These are phyloP conservation scores for Priceomyces melissophilus DNA, from an alignment of 805 yeast species.

Conservation along the genomic window DNA sequence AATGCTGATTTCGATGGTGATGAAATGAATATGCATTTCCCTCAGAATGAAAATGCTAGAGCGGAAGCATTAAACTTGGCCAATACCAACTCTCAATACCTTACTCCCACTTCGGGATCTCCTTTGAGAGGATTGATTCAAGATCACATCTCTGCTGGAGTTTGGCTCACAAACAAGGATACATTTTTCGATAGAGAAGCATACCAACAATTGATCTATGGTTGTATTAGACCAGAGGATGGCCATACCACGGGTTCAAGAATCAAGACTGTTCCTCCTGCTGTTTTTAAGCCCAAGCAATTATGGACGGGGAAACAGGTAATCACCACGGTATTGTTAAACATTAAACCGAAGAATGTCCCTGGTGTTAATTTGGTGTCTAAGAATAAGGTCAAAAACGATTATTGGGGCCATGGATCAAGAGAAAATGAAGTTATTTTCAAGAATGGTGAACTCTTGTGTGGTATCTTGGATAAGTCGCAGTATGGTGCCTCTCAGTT, in stretches of 20 bases:
- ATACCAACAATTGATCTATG: slow-evolving; percentile 91
- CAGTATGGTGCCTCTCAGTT: slow-evolving; percentile 98
- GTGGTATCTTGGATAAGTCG: slow-evolving; percentile 95
- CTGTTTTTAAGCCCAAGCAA: slow-evolving; percentile 80
- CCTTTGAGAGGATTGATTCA: slow-evolving; percentile 98
- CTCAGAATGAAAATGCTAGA: slow-evolving; percentile 94
- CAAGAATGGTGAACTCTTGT: slow-evolving; percentile 78
- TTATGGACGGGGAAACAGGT: slow-evolving; percentile 99
- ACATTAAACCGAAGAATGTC: slow-evolving; percentile 79
- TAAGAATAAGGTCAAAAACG: slow-evolving; percentile 86
- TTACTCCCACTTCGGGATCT: slow-evolving; percentile 97
- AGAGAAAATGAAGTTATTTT: slow-evolving; percentile 83
- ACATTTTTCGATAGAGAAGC: slow-evolving; percentile 84
- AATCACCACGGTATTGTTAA: slow-evolving; percentile 84
- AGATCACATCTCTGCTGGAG: slow-evolving; percentile 98
- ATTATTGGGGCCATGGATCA: slow-evolving; percentile 89
- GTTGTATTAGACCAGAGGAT: slow-evolving; percentile 95
- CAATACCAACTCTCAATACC: slow-evolving; percentile 94
- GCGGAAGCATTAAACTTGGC: slow-evolving; percentile 95
- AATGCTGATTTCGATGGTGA: slow-evolving; percentile 99
- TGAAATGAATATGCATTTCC: slow-evolving; percentile 99
- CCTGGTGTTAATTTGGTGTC: slow-evolving; percentile 89
- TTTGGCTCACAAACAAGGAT: slow-evolving; percentile 94
- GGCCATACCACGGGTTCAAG: slow-evolving; percentile 77
- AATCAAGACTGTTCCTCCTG: slow-evolving; percentile 82